Base-by-base conservation (phyloP, 2,329 filamentous ascomycete species). In the Sclerotinia sclerotiorum region DNA sequence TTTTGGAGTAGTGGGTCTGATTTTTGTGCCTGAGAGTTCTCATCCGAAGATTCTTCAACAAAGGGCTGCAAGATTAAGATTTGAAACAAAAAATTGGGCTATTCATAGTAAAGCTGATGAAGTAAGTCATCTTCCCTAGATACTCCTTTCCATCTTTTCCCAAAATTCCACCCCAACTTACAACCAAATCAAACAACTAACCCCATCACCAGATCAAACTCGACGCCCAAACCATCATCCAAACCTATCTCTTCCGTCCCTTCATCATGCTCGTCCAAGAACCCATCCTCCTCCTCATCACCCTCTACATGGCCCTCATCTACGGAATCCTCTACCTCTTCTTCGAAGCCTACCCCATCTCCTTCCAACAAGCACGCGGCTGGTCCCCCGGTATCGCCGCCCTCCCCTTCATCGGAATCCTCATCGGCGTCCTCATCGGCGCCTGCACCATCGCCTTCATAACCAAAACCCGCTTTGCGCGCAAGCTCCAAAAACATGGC, bases 371-470 rank as follows among this genome's bases (percentile, higher is more conserved):
- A 67, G 64, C 78, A 4, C 79, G 81, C 13, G 77, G 78, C 17
- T 82, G 81, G 81, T 77, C 76, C 1, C 66, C 73, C 8, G 80
- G 79, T 13, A 70, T 81, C 10, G 78, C 77, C 2, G 76, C 79
- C 5, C 76, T 85, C 27, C 56, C 65, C 24, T 68, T 68, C 49
- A 35, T 68, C 42, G 48, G 57, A 13, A 54, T 68, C 21, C 27
- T 68, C 27, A 39, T 68, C 27, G 93, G 93, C 65, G 92, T 97
- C 88, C 86, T 95, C 66, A 74, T 83, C 13, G 92, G 92, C 60
- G 85, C 92, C 73, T 0, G 89, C 57, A 70, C 82, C 10, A 83
- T 84, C 54, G 88, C 94, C 71, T 81, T 91, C 65, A 74, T 86
- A 52, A 84, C 85, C 74, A 85, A 92, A 77, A 86, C 87, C 21